Base-by-base conservation (phyloP, 768 basidiomycete genomes). In the Pleurotus sapidus region DNA sequence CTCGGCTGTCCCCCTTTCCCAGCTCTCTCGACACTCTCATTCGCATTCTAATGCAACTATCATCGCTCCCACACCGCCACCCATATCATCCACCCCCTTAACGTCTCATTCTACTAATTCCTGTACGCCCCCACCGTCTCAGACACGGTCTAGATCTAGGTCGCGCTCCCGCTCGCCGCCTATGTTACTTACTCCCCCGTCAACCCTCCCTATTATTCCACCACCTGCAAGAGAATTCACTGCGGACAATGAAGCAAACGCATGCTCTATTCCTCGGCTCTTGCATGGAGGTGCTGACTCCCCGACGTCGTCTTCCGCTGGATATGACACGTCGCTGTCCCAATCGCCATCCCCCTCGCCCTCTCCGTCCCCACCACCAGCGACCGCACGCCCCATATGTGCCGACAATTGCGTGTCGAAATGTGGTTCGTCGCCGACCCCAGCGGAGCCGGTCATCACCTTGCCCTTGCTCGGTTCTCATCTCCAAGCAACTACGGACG, bases 271-370 rank as follows among this genome's bases (percentile, higher is more conserved):
- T 64, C 56, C 37, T 72, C 67, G 15, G 68, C 72, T 20, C 67
- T 63, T 51, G 59, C 69, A 2, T 60, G 66, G 11, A 70, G 80
- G 78, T 34, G 81, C 75, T 30, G 53, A 55, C 55, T 84, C 84
- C 3, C 84, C 88, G 15, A 74, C 81, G 5, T 78, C 81, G 27
- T 84, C 86, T 8, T 86, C 84, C 30, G 72, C 74, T 7, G 84
- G 84, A 49, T 85, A 79, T 57, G 74, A 78, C 24, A 75, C 78
- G 1, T 81, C 83, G 12, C 64, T 78, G 11, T 84, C 83, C 6
- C 73, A 78, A 42, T 82, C 79, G 6, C 80, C 81, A 39, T 75
- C 77, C 1, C 71, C 73, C 17, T 65, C 64, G 3, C 49, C 49
- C 1, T 77, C 76, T 1, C 76, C 78, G 1, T 72, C 67, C 37